phyloP scores from a whole-genome alignment of 441 rosid genomes.

The Populus tomentosa region DNA sequence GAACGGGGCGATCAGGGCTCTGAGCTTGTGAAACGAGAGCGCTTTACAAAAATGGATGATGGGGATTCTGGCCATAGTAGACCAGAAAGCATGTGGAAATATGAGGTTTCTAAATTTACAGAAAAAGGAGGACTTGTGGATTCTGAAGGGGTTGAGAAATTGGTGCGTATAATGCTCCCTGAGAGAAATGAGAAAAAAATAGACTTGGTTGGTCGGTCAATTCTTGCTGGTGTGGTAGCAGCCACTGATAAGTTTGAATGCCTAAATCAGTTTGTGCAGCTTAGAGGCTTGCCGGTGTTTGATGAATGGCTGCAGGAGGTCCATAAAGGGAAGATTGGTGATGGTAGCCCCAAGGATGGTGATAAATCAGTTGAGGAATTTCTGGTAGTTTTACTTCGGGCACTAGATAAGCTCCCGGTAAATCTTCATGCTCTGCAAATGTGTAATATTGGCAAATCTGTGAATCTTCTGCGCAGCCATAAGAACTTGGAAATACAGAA shows the following conservation, averaged over 20 bases:
- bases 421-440: constrained; percentile 86
- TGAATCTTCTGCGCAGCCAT: constrained; percentile 79
- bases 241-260: constrained; percentile 84
- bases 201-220: constrained; percentile 63
- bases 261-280: constrained; percentile 78
- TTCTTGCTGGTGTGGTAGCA: constrained; percentile 78
- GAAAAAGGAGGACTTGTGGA: constrained; percentile 85
- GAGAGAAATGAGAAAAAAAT: constrained; percentile 68
- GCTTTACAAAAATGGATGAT: constrained; percentile 55
- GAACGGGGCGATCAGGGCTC: constrained; percentile 76
- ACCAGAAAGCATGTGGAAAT: constrained; percentile 53
- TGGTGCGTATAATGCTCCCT: constrained; percentile 71
- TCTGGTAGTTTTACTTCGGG: constrained; percentile 71
- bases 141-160: constrained; percentile 69
- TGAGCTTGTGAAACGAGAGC: constrained; percentile 73
- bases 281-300: constrained; percentile 76
- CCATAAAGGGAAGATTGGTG: constrained; percentile 84
- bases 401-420: constrained; percentile 90
- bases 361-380: constrained; percentile 80
- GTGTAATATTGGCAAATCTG: constrained; percentile 97
- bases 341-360: constrained; percentile 60
- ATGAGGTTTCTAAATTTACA: constrained; percentile 70
- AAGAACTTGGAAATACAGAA: constrained; percentile 83
- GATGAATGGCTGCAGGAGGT: constrained; percentile 99
- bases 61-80: constrained; percentile 48